A percentile compares a stretch with the other conserved stretches of the same genome.
phyloP scores from a whole-genome alignment of 192 early-diverging fungal genomes.

The Entrophospora sp. region DNA sequence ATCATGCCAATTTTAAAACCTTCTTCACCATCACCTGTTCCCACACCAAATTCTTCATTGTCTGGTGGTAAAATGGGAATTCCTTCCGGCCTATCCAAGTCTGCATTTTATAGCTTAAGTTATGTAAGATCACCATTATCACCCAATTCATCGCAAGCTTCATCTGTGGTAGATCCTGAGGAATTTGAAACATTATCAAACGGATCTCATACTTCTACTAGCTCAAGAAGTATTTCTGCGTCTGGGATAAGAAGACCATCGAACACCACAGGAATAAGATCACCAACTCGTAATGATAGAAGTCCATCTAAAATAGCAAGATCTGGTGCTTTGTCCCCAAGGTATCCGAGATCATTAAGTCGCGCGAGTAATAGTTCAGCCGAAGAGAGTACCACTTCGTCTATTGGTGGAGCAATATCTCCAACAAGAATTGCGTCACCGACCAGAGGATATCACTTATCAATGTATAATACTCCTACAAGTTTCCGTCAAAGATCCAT shows the following conservation, averaged over 20 bases:
- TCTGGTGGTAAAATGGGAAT: slow-evolving; percentile 1
- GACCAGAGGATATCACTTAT: background rate
- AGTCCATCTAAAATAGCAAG: slow-evolving; percentile 10
- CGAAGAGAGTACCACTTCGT: slow-evolving; percentile 20
- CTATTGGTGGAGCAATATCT: background rate
- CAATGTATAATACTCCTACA: background rate
- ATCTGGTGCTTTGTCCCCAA: background rate
- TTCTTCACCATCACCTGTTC: slow-evolving; percentile 8
- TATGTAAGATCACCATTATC: slow-evolving; percentile 14
- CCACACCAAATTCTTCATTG: background rate
- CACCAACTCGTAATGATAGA: background rate
- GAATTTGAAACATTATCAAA: slow-evolving; percentile 21
- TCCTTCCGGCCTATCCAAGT: background rate
- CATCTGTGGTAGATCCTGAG: slow-evolving; percentile 12
- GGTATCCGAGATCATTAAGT: slow-evolving; percentile 5
- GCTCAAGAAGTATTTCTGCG: slow-evolving; percentile 5
- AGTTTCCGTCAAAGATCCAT: slow-evolving; percentile 10
- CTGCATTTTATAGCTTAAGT: slow-evolving; percentile 4
- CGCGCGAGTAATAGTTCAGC: slow-evolving; percentile 15
- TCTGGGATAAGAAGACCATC: slow-evolving; percentile 1
- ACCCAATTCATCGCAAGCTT: slow-evolving; percentile 16
- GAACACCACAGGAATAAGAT: background rate
- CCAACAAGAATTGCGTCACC: slow-evolving; percentile 11
- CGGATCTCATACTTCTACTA: slow-evolving; percentile 17
- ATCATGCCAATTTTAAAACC: slow-evolving; percentile 12